These are phyloP conservation scores for Protomyces arabidopsidicola DNA, from an alignment of 1,139 yeast species.

Conservation along the genomic window DNA sequence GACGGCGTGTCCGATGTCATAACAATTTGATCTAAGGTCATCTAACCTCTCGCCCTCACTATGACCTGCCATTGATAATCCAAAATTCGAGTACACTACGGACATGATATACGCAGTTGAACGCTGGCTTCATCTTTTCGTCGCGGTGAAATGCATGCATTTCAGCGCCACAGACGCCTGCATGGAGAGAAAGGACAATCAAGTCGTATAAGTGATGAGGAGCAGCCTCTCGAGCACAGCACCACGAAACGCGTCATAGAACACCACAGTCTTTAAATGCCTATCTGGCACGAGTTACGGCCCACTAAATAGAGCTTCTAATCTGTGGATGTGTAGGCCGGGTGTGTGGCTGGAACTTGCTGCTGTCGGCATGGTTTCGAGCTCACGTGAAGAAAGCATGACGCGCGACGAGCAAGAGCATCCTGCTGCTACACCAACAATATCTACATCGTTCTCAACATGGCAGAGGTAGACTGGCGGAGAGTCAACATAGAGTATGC, in stretches of 20 bases:
- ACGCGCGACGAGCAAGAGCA: neutral
- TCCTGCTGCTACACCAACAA: neutral
- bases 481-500: constrained; percentile 20
- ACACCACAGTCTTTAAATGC: constrained; percentile 55
- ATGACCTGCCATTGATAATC: neutral
- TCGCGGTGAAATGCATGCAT: constrained; percentile 59
- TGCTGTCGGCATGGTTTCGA: too few species aligned
- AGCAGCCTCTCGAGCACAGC: constrained; percentile 44
- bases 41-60: constrained; percentile 5
- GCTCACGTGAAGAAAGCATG: neutral
- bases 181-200: constrained; percentile 50
- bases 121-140: constrained; percentile 35
- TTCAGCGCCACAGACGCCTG: constrained; percentile 42
- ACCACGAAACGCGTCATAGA: constrained; percentile 50
- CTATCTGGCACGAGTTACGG: neutral
- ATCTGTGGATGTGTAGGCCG: too few species aligned
- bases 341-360: too few species aligned
- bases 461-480: constrained; percentile 27
- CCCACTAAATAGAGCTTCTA: too few species aligned
- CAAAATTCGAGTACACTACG: too few species aligned
- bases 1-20: constrained; percentile 44
- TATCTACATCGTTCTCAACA: neutral
- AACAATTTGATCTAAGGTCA: neutral
- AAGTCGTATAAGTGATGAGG: constrained; percentile 46
- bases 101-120: too few species aligned